Conservation (phyloP, 768 basidiomycete species). For the Leccinum subgranulosum region DNA sequence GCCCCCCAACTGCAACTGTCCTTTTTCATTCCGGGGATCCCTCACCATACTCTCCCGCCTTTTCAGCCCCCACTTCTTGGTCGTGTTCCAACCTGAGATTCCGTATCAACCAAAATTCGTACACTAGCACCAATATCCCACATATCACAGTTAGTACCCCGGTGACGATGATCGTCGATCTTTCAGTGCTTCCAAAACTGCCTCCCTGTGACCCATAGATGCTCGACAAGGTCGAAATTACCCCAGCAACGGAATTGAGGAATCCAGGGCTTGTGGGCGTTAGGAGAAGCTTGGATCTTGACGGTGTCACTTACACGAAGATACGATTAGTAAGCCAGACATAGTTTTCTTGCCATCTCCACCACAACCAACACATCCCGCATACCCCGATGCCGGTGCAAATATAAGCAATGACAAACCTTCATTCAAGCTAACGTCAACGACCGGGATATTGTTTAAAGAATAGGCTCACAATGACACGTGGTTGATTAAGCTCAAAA, state of each 20-base stretch:
- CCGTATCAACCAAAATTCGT: conserved; percentile 44
- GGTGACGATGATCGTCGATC: conserved; percentile 49
- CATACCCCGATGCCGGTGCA: conserved; percentile 51
- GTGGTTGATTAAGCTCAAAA: conserved; percentile 39
- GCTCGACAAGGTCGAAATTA: conserved; percentile 52
- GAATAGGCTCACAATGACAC: conserved; percentile 42
- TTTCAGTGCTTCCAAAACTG: conserved; percentile 40
- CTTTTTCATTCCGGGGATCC: conserved; percentile 31
- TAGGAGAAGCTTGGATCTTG: background rate
- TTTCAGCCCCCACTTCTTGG: conserved; percentile 38
- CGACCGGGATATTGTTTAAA: background rate
- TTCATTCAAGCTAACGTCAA: conserved; percentile 19
- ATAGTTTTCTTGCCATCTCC: conserved; percentile 57
- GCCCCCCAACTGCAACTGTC: background rate
- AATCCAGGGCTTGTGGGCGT: conserved; percentile 45
- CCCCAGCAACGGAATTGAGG: conserved; percentile 53
- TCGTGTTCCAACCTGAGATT: conserved; percentile 44
- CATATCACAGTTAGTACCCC: conserved; percentile 37
- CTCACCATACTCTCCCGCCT: conserved; percentile 43
- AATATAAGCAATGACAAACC: conserved; percentile 51
- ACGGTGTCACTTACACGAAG: conserved; percentile 43
- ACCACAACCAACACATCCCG: conserved; percentile 61
- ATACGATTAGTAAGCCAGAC: conserved; percentile 56
- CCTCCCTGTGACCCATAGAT: conserved; percentile 50
- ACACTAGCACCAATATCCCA: conserved; percentile 39